Percentiles rank a stretch among this genome's conserved stretches.
phyloP scores from a whole-genome alignment of 192 early-diverging fungal genomes.

The Helicostylum pulchrum region DNA sequence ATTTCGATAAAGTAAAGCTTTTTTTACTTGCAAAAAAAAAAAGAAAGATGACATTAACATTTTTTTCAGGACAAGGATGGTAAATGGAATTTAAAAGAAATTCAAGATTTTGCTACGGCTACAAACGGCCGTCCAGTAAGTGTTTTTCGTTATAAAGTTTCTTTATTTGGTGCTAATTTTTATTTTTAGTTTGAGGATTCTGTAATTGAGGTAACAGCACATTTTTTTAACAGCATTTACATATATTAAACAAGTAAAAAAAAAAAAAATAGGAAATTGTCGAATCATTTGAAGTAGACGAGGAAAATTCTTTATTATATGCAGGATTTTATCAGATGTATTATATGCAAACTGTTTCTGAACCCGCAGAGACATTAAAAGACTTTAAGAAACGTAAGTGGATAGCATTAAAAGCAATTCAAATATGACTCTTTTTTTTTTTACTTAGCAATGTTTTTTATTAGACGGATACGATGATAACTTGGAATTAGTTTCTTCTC shows the following conservation, averaged over 20 bases:
- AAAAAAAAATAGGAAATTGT: constrained; percentile 56
- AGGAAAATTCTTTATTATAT: constrained; percentile 57
- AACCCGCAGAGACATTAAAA: constrained; percentile 72
- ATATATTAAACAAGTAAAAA: neutral
- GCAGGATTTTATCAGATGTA: constrained; percentile 83
- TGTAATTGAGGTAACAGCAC: constrained; percentile 13
- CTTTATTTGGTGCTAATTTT: neutral
- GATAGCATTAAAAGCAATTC: neutral
- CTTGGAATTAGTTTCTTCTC: constrained; percentile 43
- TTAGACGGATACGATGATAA: constrained; percentile 53
- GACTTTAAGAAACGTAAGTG: constrained; percentile 61
- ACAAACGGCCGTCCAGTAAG: constrained; percentile 50
- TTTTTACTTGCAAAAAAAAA: neutral
- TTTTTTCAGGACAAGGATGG: constrained; percentile 38
- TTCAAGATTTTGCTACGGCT: constrained; percentile 47
- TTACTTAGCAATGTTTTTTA: no score
- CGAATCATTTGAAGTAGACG: constrained; percentile 62
- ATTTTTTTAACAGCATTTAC: neutral
- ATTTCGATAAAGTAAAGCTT: constrained; percentile 37
- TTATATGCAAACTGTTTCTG: constrained; percentile 63
- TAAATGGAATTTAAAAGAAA: constrained; percentile 39
- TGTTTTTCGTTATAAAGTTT: neutral
- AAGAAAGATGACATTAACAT: neutral
- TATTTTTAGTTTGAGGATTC: constrained; percentile 18
- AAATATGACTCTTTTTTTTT: neutral